Evolutionary conservation across 2,329 filamentous ascomycete genomes (phyloP), one percentile per base, ranked within the genome.

Genomic region (Bipolaris cookei): DNA sequence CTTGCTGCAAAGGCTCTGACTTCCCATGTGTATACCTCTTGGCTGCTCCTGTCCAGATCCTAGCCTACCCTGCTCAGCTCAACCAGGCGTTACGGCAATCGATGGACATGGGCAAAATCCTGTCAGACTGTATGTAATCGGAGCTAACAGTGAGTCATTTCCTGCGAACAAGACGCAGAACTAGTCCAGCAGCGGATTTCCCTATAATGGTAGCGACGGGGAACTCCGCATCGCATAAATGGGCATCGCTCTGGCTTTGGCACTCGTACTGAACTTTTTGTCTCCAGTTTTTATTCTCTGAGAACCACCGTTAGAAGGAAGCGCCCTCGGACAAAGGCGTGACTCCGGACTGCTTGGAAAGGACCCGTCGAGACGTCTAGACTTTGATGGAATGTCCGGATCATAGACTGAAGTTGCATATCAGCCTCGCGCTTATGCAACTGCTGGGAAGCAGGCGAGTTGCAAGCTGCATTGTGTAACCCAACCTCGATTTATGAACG

Each of bases 401-500:
- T 69, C 71, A 61, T 67, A 63, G 38, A 71, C 64, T 72, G 48
- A 25, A 58, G 49, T 47, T 51, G 56, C 59, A 38, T 53, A 58
- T 68, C 58, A 70, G 66, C 65, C 58, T 68, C 57, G 61, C 39
- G 51, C 46, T 41, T 38, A 50, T 64, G 32, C 52, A 71, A 70
- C 62, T 72, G 69, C 69, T 64, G 65, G 62, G 41, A 48, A 41
- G 16, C 47, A 37, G 28, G 23, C 56, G 39, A 51, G 25, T 34
- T 54, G 51, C 28, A 52, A 52, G 56, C 48, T 48, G n/a, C 30
- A 37, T 20, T 35, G 48, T 52, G 25, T 44, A 53, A 51, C 43
- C 20, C 50, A 59, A 59, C 16, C 28, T 44, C 49, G 44, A 48
- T 56, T 48, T 59, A 48, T 48, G 41, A 54, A 54, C 53, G 45